Base-by-base conservation (phyloP, 2,329 filamentous ascomycete genomes). In the Paradendryphiella salina region DNA sequence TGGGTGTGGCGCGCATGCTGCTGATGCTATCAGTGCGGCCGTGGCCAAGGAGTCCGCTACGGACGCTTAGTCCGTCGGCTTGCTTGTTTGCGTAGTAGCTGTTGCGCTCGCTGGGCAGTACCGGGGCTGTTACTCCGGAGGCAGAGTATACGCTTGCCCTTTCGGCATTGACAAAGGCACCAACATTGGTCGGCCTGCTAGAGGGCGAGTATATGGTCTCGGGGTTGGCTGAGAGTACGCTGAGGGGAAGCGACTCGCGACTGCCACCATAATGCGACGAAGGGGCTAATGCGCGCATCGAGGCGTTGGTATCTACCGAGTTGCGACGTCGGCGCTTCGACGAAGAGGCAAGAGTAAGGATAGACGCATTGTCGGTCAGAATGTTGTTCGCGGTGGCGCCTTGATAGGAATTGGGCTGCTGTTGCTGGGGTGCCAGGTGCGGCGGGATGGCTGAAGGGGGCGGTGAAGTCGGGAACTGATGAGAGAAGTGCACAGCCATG, bases 221-320 rank as follows among this genome's bases (percentile, higher is more conserved):
- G 28, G 76, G 74, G 65, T 86, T 90, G 50, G 85, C 82, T 65
- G 87, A 90, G 29, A 94, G 79, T 5, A 93, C 85, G 65, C 87
- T 91, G 20, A 94, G 78, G 0, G 89, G 89, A 1, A 94, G 79
- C 35, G 85, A 89, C 73, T 94, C 89, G 54, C 89, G 85, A 64
- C 87, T 90, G 35, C 89, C 89, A 36, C 89, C 89, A 80, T 88
- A 94, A 4, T 93, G 79, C 0, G 88, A 92, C 0, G 87, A 90
- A 0, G 89, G 89, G 1, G 90, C 88, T n/a, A 95, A 77, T 2
- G 90, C 90, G 35, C 90, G 87, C 32, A 94, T 88, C 0, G 88
- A 93, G 4, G 90, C 90, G 69, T 94, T 88, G 0, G 90, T 94
- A 71, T 94, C 90, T 73, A 93, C 85, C 23, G 88, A 92, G 53